Evolutionary conservation across 2,329 filamentous ascomycete genomes (phyloP), one percentile per base, ranked within the genome.

Genomic region (Grosmannia clavigera): DNA sequence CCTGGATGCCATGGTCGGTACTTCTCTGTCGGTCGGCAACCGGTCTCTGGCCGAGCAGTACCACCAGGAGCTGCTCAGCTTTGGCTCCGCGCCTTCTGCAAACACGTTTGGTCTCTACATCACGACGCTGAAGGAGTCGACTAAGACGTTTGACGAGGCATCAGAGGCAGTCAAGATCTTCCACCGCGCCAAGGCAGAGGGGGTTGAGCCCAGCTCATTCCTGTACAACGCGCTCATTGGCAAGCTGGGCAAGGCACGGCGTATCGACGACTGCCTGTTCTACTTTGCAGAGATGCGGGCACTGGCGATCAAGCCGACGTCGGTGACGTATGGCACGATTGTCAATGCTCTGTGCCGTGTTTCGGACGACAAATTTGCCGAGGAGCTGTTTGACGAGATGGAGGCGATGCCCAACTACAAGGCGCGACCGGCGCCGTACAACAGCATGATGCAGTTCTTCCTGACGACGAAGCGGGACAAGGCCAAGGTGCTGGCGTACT

Each of bases 391-490:
- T 70, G 91, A 97, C 70, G 94, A 99, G 77, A 99, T 99, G 94
- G 94, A 99, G 77, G 84, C 87, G 55, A 96, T 95, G 87, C 87
- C 91, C 61, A 99, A 99, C 78, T 99, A 99, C 82, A 97, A 96
- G 79, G 90, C 94, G 50, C 87, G 94, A 11, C 92, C 94, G 31
- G 94, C 94, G 29, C 94, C 94, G 0, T 99, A 99, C 80, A 96
- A 99, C 79, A 95, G 90, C 74, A 88, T 99, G 85, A 99, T 99
- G 84, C 94, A 99, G 72, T 97, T 96, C 77, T 99, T 97, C 82
- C 79, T 97, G 66, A 95, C 90, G 61, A 97, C 92, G 60, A 97
- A 97, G 82, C 90, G 91, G 58, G 92, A 99, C 73, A 92, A 94
- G 75, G 77, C 80, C 72, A 97, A 97, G 83, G 92, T 96, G 5